Percentiles rank a stretch among this genome's conserved stretches.
These are phyloP conservation scores for Metschnikowia peoriensis DNA, from an alignment of 805 yeast genomes.

Conservation along the genomic window DNA sequence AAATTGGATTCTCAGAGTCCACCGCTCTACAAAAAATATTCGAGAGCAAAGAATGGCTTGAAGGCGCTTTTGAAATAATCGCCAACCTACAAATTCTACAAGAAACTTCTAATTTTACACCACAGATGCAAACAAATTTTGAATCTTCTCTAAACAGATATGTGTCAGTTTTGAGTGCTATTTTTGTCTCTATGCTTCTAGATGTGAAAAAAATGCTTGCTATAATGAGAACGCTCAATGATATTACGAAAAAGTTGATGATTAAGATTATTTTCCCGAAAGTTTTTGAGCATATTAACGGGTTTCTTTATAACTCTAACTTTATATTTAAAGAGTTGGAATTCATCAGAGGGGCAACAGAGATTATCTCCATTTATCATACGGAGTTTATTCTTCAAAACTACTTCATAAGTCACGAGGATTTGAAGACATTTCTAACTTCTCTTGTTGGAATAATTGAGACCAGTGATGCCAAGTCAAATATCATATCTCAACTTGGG, in stretches of 20 bases:
- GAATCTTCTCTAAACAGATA: conserved; percentile 26
- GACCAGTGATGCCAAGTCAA: conserved; percentile 8
- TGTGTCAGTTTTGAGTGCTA: conserved; percentile 31
- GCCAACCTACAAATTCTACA: conserved; percentile 29
- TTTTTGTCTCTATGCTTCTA: conserved; percentile 33
- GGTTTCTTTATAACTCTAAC: conserved; percentile 31
- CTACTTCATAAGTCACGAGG: conserved; percentile 22
- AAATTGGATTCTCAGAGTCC: conserved; percentile 27
- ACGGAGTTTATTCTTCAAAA: conserved; percentile 30
- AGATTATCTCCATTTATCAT: conserved; percentile 27
- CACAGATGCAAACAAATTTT: conserved; percentile 19
- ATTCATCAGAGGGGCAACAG: conserved; percentile 25
- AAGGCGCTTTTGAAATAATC: conserved; percentile 37
- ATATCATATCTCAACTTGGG: conserved; percentile 6
- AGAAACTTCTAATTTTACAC: conserved; percentile 22
- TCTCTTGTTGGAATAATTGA: conserved; percentile 36
- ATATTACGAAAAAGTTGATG: conserved; percentile 34
- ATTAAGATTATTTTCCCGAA: conserved; percentile 35
- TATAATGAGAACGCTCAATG: conserved; percentile 28
- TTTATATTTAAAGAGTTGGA: conserved; percentile 36
- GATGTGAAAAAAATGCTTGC: conserved; percentile 21
- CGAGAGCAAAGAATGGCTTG: conserved; percentile 33
- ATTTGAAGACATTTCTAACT: conserved; percentile 26
- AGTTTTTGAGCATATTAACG: conserved; percentile 34
- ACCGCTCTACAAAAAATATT: conserved; percentile 25